Evolutionary conservation across 306 rosid genomes (phyloP).

Genomic region (Luffa acutangula): DNA sequence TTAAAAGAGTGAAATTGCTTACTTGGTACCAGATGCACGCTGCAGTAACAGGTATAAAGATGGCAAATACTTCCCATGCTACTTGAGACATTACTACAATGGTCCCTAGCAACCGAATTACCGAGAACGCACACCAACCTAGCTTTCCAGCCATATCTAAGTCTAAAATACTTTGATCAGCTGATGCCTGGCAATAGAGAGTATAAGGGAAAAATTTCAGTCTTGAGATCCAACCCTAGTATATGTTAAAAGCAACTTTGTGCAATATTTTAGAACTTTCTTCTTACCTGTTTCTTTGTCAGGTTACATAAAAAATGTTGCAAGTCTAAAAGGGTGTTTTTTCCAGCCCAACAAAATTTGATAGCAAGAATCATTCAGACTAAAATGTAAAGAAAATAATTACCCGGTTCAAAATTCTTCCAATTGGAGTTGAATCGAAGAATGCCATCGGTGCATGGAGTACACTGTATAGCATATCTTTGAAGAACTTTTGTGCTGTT

Average conservation of each 20-base stretch:
- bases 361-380: not conserved
- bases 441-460: constrained; percentile 82
- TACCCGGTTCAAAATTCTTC: constrained; percentile 93
- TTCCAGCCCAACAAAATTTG: not conserved
- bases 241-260: not conserved
- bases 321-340: not conserved
- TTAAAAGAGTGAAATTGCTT: not conserved
- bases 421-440: constrained; percentile 90
- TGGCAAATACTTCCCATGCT: constrained; percentile 13
- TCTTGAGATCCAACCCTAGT: not conserved
- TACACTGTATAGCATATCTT: constrained; percentile 54
- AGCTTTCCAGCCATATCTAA: not conserved
- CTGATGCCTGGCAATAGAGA: constrained; percentile 3
- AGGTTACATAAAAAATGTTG: not conserved
- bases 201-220: not conserved
- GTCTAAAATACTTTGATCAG: constrained; percentile 15
- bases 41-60: constrained; percentile 7
- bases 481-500: constrained; percentile 68
- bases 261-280: constrained; percentile 5
- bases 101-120: constrained; percentile 9
- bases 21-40: constrained; percentile 14
- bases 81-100: constrained; percentile 14
- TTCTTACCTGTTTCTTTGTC: not conserved
- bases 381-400: not conserved
- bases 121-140: constrained; percentile 7